Evolutionary conservation across 108 stramenopile species (phyloP), one percentile per base, ranked within the genome.

Genomic region (Pseudonitzschia multistriata): DNA sequence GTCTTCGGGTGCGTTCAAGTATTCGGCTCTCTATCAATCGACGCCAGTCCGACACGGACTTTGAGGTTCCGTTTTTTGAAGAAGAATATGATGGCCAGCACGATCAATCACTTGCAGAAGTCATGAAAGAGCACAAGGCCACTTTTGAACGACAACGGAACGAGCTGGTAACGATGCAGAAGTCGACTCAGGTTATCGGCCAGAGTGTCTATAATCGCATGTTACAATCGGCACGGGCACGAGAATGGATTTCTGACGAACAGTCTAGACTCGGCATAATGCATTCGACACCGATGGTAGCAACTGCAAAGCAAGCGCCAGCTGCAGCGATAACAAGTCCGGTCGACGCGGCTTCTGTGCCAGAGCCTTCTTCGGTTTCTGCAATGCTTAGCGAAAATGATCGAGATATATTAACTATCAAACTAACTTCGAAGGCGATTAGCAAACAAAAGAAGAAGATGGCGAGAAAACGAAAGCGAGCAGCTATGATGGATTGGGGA

Each of bases 1-100:
- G 63, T 3, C 72, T 77, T 25, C 68, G 64, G 5, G 68, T 66
- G 15, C 74, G 71, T 31, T 39, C 70, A 22, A 37, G 59, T 7
- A 62, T 49, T n/a, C 59, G 77, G 6, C 31, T 29, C n/a, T 54
- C 42, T 14, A 36, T 60, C 47, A 21, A 66, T 14, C 72, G 85
- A 42, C 72, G 84, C 24, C 78, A 85, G 33, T 49, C 73, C 13
- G 71, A 78, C 35, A 73, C 83, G 22, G 88, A 94, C 64, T 91
- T 94, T 76, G 93, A 94, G 54, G 72, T 88, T 68, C 92, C 89
- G 2, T 91, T 85, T 71, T 89, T 88, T 68, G 92, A 94, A 52
- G 92, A 93, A 42, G 88, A 87, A 77, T 52, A 25, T 19, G 79
- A 88, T 28, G 82, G 78, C 14, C 76, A 82, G 42, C 82, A 83